Evolutionary conservation across 2,329 filamentous ascomycete genomes (phyloP).

Genomic region (Botrytis medusae): DNA sequence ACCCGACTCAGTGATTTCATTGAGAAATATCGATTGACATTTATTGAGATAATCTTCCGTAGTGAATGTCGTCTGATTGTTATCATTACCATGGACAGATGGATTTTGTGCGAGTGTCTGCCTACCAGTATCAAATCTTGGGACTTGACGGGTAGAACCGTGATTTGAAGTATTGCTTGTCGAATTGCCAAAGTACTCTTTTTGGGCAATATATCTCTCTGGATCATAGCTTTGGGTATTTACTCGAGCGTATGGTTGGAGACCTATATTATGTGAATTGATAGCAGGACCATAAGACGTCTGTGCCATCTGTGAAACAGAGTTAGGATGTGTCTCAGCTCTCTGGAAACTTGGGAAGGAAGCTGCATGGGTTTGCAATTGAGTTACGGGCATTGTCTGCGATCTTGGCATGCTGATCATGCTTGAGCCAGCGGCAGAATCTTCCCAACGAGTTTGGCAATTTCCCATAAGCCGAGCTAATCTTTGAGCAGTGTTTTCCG

Average conservation of each 20-base stretch:
- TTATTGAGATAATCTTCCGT: conserved; percentile 9
- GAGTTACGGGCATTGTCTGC: conserved; percentile 26
- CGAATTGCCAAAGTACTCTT: conserved; percentile 14
- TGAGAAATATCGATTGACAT: conserved; percentile 9
- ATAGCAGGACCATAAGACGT: not conserved
- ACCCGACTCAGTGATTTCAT: not conserved
- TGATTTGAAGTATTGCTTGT: conserved; percentile 46
- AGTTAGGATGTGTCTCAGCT: conserved; percentile 28
- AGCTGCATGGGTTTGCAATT: conserved; percentile 4
- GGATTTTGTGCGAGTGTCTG: conserved; percentile 63
- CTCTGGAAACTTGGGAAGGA: conserved; percentile 24
- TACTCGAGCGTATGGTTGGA: conserved; percentile 8
- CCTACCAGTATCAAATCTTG: conserved; percentile 58
- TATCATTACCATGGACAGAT: conserved; percentile 44
- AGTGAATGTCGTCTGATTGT: not conserved
- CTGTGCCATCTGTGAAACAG: not conserved
- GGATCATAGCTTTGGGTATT: not conserved
- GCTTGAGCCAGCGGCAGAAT: conserved; percentile 22
- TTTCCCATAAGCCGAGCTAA: conserved; percentile 30
- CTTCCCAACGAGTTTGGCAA: conserved; percentile 31
- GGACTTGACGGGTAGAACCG: conserved; percentile 50
- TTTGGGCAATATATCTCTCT: conserved; percentile 6
- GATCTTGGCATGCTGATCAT: conserved; percentile 21
- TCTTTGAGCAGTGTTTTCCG: conserved; percentile 28
- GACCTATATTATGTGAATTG: not conserved